phyloP scores from a whole-genome alignment of 805 yeast species.

The Metschnikowia peoriensis region DNA sequence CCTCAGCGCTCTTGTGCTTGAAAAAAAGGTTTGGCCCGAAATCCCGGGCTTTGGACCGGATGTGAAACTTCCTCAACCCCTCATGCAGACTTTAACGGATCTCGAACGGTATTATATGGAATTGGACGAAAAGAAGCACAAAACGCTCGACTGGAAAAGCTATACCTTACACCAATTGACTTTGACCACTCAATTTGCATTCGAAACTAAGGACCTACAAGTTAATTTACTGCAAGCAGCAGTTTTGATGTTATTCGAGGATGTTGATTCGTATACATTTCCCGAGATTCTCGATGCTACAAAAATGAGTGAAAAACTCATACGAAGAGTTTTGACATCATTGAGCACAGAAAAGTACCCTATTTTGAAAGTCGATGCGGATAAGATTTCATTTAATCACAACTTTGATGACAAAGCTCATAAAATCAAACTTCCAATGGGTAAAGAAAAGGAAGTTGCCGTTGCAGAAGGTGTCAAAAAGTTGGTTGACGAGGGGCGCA shows the following conservation, averaged over 20 bases:
- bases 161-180: slow-evolving; percentile 41
- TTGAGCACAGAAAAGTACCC: slow-evolving; percentile 32
- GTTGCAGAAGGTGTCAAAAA: slow-evolving; percentile 9
- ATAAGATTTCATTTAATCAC: slow-evolving; percentile 19
- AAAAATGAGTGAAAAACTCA: slow-evolving; percentile 31
- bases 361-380: slow-evolving; percentile 20
- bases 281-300: slow-evolving; percentile 25
- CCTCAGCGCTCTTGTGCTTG: slow-evolving; percentile 33
- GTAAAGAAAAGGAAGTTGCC: slow-evolving; percentile 16
- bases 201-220: slow-evolving; percentile 30
- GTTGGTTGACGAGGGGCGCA: slow-evolving; percentile 22
- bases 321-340: slow-evolving; percentile 29
- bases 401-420: slow-evolving; percentile 28
- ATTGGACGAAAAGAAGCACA: slow-evolving; percentile 23
- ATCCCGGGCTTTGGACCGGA: slow-evolving; percentile 26
- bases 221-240: slow-evolving; percentile 47
- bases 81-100: slow-evolving; percentile 19
- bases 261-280: slow-evolving; percentile 19
- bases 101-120: slow-evolving; percentile 23
- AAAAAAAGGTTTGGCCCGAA: slow-evolving; percentile 41
- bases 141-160: slow-evolving; percentile 40
- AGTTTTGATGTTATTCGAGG: slow-evolving; percentile 38
- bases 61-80: slow-evolving; percentile 24
- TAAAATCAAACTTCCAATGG: slow-evolving; percentile 30
- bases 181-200: slow-evolving; percentile 30